Base-by-base conservation (phyloP, 192 early-diverging fungal genomes). In the Globomyces pollinis-pini region DNA sequence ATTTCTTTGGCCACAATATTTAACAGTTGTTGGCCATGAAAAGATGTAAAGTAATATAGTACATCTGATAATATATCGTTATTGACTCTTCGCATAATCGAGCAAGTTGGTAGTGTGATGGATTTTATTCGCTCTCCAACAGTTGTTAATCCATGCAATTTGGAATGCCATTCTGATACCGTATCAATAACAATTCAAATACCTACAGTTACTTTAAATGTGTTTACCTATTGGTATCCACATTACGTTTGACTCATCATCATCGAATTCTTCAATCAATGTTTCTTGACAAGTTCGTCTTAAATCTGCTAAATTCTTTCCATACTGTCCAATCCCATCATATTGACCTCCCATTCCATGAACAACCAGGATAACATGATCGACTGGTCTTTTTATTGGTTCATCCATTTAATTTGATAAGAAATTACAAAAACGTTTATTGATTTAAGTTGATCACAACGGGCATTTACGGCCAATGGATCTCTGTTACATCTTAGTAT, bases 61-160 rank as follows among this genome's bases (percentile, higher is more conserved):
- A 74, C 76, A 53, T 78, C 76, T 20, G 72, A 66, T 0, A 78
- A 59, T 34, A 70, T 72, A 43, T 78, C 72, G 45, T 78, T 78
- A 65, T 67, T 66, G 59, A 72, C 70, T n/a, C 56, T 42, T 9
- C 75, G 64, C 2, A 77, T 60, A 18, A 72, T 50, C 4, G 75
- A 59, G 39, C 68, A 70, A 5, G 75, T 77, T 8, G 70, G 75
- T 2, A 73, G 60, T 1, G 70, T 77, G 16, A 77, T 63, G 30
- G 60, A 18, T n/a, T 65, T 49, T 61, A 78, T 78, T 41, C 68
- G 45, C 32, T 56, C 21, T 45, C 69, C 69, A 35, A 72, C 74
- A 0, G 64, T 64, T 5, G 64, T 57, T 1, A 69, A 43, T 20
- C 33, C n/a, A 38, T 77, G 75, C 26, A 77, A 55, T 16, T 62